A percentile compares a stretch with the other conserved stretches of the same genome.
phyloP scores from a whole-genome alignment of 2,329 filamentous ascomycete genomes.

The Cladosporium sp. region DNA sequence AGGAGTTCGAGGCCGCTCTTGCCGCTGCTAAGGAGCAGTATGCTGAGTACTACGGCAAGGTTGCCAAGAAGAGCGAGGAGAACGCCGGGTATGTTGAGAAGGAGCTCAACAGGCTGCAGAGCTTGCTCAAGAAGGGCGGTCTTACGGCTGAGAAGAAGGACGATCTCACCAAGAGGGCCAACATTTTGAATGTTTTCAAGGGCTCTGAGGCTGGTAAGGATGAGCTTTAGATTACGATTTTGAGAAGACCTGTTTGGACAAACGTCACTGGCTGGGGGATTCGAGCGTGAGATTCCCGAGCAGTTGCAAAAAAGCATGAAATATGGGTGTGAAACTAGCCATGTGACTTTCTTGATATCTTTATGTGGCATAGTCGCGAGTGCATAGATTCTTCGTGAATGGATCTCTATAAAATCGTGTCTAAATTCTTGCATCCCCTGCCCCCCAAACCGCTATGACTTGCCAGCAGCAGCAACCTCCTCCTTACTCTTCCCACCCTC shows the following conservation, averaged over 20 bases:
- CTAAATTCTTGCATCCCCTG: too few relatives aligned
- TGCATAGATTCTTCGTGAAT: too few relatives aligned
- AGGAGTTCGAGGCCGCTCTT: slow-evolving; percentile 68
- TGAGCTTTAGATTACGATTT: slow-evolving; percentile 28
- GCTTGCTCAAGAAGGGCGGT: slow-evolving; percentile 79
- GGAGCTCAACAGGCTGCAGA: slow-evolving; percentile 75
- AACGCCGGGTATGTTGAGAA: slow-evolving; percentile 77
- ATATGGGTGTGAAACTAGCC: too few relatives aligned
- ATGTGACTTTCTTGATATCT: too few relatives aligned
- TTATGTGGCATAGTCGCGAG: too few relatives aligned
- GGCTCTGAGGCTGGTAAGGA: slow-evolving; percentile 35
- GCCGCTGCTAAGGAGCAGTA: slow-evolving; percentile 70
- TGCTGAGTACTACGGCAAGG: slow-evolving; percentile 89
- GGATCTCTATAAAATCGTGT: too few relatives aligned
- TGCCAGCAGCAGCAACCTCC: too few relatives aligned
- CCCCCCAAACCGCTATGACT: not conserved
- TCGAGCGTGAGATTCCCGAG: too few relatives aligned
- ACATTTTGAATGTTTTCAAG: slow-evolving; percentile 77
- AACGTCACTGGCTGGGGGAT: too few relatives aligned
- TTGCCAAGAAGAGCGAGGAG: slow-evolving; percentile 76
- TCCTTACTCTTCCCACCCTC: not conserved
- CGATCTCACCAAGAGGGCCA: slow-evolving; percentile 78
- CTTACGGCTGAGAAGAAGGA: slow-evolving; percentile 82
- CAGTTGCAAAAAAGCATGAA: too few relatives aligned
- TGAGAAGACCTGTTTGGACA: too few relatives aligned